phyloP scores from a whole-genome alignment of 1,284 basidiomycete species.

The Ceratobasidium theobromae region DNA sequence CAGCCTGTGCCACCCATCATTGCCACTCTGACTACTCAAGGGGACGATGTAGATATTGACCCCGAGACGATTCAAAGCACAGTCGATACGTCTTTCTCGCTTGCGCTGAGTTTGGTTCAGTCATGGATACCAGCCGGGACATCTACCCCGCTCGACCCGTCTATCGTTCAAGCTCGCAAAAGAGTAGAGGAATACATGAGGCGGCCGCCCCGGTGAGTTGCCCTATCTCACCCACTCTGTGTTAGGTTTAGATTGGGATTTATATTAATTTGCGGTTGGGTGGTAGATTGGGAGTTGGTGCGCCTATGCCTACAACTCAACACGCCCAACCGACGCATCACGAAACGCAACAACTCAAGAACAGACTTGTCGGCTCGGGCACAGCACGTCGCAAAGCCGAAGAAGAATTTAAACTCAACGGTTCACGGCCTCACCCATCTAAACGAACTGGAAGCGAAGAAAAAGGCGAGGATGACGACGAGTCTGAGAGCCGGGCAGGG shows the following conservation, averaged over 20 bases:
- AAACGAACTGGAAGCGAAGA: neutral
- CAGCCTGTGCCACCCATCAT: neutral
- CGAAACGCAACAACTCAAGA: conserved; percentile 23
- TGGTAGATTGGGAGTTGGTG: conserved; percentile 19
- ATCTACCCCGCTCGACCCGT: conserved; percentile 35
- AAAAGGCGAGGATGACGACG: neutral
- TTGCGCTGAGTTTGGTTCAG: conserved; percentile 65
- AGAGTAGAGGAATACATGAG: conserved; percentile 66
- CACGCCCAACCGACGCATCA: conserved; percentile 1
- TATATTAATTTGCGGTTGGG: neutral
- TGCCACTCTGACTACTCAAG: too few relatives aligned
- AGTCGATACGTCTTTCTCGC: conserved; percentile 74
- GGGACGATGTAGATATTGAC: conserved; percentile 29
- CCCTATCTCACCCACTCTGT: neutral
- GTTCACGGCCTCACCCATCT: neutral
- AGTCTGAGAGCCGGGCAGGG: conserved; percentile 11
- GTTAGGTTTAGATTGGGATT: neutral
- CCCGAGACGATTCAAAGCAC: conserved; percentile 44
- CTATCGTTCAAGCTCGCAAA: conserved; percentile 45
- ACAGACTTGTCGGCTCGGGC: conserved; percentile 25
- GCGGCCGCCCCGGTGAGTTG: conserved; percentile 62
- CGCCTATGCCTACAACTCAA: conserved; percentile 7
- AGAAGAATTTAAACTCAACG: conserved; percentile 15
- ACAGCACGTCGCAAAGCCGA: conserved; percentile 16
- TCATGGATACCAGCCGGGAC: conserved; percentile 61